phyloP scores from a whole-genome alignment of 768 basidiomycete genomes.

The Agaricus blazei region DNA sequence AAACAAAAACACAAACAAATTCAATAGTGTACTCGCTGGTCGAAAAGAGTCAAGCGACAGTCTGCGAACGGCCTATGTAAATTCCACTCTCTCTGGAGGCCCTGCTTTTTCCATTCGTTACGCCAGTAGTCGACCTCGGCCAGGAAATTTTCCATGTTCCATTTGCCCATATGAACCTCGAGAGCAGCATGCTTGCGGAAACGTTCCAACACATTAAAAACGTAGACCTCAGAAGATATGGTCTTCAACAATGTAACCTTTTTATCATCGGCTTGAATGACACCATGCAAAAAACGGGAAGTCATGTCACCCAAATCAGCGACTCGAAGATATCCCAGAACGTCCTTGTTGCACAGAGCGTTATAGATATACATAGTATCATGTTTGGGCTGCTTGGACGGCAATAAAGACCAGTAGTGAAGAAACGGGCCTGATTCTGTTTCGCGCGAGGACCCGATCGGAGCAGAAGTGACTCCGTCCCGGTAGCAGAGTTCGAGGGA shows the following conservation, averaged over 20 bases:
- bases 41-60: not conserved
- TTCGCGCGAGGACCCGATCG: not conserved
- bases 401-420: not conserved
- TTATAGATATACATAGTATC: not conserved
- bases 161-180: not conserved
- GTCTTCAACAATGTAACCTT: not conserved
- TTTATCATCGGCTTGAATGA: not conserved
- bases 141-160: not conserved
- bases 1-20: too few relatives aligned
- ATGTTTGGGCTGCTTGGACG: not conserved
- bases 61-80: not conserved
- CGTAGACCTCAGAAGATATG: not conserved
- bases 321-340: constrained; percentile 1
- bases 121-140: not conserved
- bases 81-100: not conserved
- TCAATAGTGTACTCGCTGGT: too few relatives aligned
- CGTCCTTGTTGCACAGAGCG: not conserved
- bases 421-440: not conserved
- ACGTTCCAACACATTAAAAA: constrained; percentile 1
- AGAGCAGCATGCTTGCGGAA: not conserved
- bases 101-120: not conserved
- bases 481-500: not conserved
- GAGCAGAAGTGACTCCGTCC: not conserved
- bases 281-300: not conserved
- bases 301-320: not conserved